phyloP scores from a whole-genome alignment of 768 basidiomycete genomes.

The Rhizopogon sp. region DNA sequence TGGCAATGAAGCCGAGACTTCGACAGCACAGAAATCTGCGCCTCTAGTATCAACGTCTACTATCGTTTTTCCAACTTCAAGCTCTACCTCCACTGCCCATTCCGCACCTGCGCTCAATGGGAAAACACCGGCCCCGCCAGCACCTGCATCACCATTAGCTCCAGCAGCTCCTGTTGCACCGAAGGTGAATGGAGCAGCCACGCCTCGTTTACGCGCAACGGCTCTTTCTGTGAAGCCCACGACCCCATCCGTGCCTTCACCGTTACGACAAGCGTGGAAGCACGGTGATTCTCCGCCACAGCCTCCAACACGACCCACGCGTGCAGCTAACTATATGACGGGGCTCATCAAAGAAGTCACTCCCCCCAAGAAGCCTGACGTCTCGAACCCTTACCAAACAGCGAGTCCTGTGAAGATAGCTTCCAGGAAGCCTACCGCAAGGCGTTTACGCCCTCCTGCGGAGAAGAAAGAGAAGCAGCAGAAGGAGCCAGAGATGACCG shows the following conservation, averaged over 20 bases:
- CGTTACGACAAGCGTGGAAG: slow-evolving; percentile 70
- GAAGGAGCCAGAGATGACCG: slow-evolving; percentile 33
- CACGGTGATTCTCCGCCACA: slow-evolving; percentile 36
- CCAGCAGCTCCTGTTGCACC: slow-evolving; percentile 19
- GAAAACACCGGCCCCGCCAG: slow-evolving; percentile 13
- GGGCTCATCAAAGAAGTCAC: slow-evolving; percentile 69
- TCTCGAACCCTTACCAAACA: slow-evolving; percentile 75
- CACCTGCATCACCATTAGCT: slow-evolving; percentile 14
- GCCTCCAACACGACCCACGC: slow-evolving; percentile 40
- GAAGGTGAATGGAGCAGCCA: slow-evolving; percentile 19
- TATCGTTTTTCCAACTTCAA: slow-evolving; percentile 15
- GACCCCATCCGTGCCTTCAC: slow-evolving; percentile 64
- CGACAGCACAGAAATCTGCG: slow-evolving; percentile 28
- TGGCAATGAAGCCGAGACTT: slow-evolving; percentile 37
- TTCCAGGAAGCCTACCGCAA: slow-evolving; percentile 33
- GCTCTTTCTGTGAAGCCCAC: slow-evolving; percentile 44
- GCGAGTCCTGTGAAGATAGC: slow-evolving; percentile 59
- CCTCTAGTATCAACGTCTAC: slow-evolving; percentile 20
- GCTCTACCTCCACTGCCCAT: slow-evolving; percentile 28
- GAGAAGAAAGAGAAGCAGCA: slow-evolving; percentile 31
- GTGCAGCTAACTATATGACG: slow-evolving; percentile 64
- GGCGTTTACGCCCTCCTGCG: slow-evolving; percentile 29
- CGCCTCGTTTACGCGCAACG: slow-evolving; percentile 35
- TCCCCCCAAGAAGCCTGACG: slow-evolving; percentile 57
- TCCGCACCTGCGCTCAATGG: slow-evolving; percentile 23